Evolutionary conservation across 352 stramenopile genomes (phyloP), one percentile per base, ranked within the genome.

Genomic region (Phytophthora sp.): DNA sequence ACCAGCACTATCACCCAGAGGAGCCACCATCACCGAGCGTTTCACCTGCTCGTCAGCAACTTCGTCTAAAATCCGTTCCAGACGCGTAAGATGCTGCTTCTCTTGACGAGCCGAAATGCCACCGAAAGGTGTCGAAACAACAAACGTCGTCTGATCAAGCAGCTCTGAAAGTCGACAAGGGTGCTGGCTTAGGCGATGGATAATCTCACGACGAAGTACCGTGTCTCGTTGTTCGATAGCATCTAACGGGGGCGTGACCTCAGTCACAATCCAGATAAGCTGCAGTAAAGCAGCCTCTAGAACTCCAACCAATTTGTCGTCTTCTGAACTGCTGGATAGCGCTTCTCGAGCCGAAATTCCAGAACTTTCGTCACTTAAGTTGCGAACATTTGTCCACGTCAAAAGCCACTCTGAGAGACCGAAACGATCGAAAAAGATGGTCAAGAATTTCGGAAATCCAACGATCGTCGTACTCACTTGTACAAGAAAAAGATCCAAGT

Each of bases 201-300:
- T 80, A 45, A 98, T 82, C 56, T 98, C 90, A 18, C 92, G 78
- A 8, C 89, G 84, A 31, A 98, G 75, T 29, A 88, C 81, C 15
- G 71, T 81, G 33, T 89, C 85, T 30, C 66, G 67, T 30, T 80
- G 67, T 35, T 92, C 71, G 52, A 93, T 89, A 15, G 74, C 77
- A 29, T 88, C 71, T 15, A 85, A 69, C 4, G 84, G 80, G 3
- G 82, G 79, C 7, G 86, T 90, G 4, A 97, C 59, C 66, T 98
- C 90, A 1, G 90, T 97, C 11, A 91, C 65, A 41, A 96, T 84
- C 84, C 89, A 94, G 51, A 95, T 90, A 18, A 98, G 55, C 62
- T 94, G 76, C 16, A 94, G 60, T 26, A 98, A 63, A 12, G 87
- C 86, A 23, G 88, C 80, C 63, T 97, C 89, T 8, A 94, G 70